Percentiles rank a stretch among this genome's conserved stretches.
Conservation (phyloP, 805 yeast species). For the Zygotorulaspora florentina region DNA sequence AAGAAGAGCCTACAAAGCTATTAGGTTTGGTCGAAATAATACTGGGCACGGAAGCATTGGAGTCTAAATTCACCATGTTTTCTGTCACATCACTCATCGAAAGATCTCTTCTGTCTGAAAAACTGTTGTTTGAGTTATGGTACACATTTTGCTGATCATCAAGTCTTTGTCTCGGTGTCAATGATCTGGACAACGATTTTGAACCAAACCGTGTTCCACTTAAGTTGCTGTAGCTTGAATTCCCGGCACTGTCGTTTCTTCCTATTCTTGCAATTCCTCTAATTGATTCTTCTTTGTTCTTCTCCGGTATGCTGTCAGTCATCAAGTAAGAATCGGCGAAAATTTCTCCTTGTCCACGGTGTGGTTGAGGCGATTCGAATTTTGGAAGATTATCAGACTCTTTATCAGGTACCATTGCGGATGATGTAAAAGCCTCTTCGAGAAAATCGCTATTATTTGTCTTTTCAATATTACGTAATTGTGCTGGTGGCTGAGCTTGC, state of each 20-base stretch:
- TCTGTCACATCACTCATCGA: not conserved
- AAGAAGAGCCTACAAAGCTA: conserved; percentile 13
- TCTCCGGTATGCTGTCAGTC: conserved; percentile 41
- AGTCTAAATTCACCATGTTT: not conserved
- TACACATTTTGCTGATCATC: conserved; percentile 8
- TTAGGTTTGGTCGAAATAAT: conserved; percentile 14
- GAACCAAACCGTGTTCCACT: conserved; percentile 14
- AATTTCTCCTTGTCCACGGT: conserved; percentile 23
- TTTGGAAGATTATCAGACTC: conserved; percentile 3
- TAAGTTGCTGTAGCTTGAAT: conserved; percentile 5
- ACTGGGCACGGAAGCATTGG: conserved; percentile 6
- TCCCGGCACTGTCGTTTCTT: conserved; percentile 7
- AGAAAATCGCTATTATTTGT: not conserved
- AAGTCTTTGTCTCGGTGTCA: conserved; percentile 23
- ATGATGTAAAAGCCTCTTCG: not conserved
- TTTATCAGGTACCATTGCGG: not conserved
- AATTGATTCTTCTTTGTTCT: conserved; percentile 6
- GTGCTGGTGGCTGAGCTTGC: not conserved
- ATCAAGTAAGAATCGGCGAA: conserved; percentile 42
- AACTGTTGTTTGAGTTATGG: conserved; percentile 1
- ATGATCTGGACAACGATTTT: conserved; percentile 24
- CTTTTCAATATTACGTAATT: not conserved
- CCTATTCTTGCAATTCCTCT: conserved; percentile 4
- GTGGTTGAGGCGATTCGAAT: conserved; percentile 28
- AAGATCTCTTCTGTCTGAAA: not conserved